Conservation (phyloP, 2,329 filamentous ascomycete species). For the Fonsecaea pedrosoi region DNA sequence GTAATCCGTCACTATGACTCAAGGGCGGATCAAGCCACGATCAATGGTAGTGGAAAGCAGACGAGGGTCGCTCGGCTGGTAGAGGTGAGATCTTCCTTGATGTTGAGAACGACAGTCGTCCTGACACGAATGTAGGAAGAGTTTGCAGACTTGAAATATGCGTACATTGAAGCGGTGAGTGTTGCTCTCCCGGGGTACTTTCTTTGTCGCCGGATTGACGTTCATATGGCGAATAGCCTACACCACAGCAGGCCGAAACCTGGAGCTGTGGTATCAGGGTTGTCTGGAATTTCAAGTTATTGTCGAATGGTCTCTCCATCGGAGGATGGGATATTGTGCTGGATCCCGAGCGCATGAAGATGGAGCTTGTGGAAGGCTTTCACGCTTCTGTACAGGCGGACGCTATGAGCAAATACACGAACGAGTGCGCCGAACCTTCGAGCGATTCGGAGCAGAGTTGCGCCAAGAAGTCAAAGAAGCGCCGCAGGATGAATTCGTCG, state of each 20-base stretch:
- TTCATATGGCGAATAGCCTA: slow-evolving; percentile 29
- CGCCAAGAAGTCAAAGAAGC: slow-evolving; percentile 1
- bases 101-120: not conserved
- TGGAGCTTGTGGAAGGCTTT: slow-evolving; percentile 38
- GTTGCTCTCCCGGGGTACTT: not conserved
- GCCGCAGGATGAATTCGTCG: no score
- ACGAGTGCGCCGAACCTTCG: not conserved
- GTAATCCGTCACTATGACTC: slow-evolving; percentile 43
- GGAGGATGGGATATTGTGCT: slow-evolving; percentile 33
- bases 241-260: slow-evolving; percentile 36
- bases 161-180: slow-evolving; percentile 40
- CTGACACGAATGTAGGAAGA: slow-evolving; percentile 35
- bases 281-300: slow-evolving; percentile 37
- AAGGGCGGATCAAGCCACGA: slow-evolving; percentile 29
- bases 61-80: slow-evolving; percentile 31
- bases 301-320: slow-evolving; percentile 37
- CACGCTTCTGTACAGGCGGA: slow-evolving; percentile 34
- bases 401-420: slow-evolving; percentile 11
- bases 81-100: slow-evolving; percentile 6
- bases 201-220: slow-evolving; percentile 1
- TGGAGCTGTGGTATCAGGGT: slow-evolving; percentile 40
- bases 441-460: not conserved
- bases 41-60: slow-evolving; percentile 28
- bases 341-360: slow-evolving; percentile 37
- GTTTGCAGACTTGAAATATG: slow-evolving; percentile 40